A percentile compares a stretch with the other conserved stretches of the same genome.
These are phyloP conservation scores for Hamamelis virginiana DNA, from an alignment of 164 flowering plant genomes.

Conservation along the genomic window DNA sequence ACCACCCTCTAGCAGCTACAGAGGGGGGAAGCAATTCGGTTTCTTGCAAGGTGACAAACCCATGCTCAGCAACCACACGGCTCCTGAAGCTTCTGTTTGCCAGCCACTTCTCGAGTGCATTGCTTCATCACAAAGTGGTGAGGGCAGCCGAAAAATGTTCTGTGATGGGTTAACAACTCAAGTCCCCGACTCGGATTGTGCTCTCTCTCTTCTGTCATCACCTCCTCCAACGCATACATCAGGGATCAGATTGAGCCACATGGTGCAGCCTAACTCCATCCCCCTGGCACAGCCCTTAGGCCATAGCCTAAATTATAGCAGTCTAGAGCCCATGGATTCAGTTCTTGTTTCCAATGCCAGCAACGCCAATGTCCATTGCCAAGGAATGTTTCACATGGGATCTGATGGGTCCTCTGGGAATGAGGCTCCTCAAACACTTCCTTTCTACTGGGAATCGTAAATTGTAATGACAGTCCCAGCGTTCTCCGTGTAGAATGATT, in stretches of 20 bases:
- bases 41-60: conserved; percentile 31
- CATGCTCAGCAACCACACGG: conserved; percentile 11
- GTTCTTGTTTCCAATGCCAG: conserved; percentile 28
- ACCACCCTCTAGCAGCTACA: conserved; percentile 23
- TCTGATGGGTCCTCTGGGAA: conserved; percentile 34
- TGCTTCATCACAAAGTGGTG: conserved; percentile 32
- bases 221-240: conserved; percentile 36
- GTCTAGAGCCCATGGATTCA: conserved; percentile 31
- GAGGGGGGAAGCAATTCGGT: conserved; percentile 24
- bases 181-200: conserved; percentile 55
- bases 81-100: conserved; percentile 31
- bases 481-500: background rate
- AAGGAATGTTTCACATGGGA: conserved; percentile 37
- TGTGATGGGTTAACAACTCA: conserved; percentile 31
- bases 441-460: conserved; percentile 50
- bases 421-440: conserved; percentile 44
- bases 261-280: conserved; percentile 29
- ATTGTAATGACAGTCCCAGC: background rate
- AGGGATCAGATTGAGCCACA: conserved; percentile 31
- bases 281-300: conserved; percentile 36
- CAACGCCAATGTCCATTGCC: conserved; percentile 30
- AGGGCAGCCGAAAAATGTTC: conserved; percentile 23
- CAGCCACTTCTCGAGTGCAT: conserved; percentile 31
- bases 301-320: conserved; percentile 23
- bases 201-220: conserved; percentile 96